Conservation (phyloP, 169 alveolate species). For the Plasmodium fragile region DNA sequence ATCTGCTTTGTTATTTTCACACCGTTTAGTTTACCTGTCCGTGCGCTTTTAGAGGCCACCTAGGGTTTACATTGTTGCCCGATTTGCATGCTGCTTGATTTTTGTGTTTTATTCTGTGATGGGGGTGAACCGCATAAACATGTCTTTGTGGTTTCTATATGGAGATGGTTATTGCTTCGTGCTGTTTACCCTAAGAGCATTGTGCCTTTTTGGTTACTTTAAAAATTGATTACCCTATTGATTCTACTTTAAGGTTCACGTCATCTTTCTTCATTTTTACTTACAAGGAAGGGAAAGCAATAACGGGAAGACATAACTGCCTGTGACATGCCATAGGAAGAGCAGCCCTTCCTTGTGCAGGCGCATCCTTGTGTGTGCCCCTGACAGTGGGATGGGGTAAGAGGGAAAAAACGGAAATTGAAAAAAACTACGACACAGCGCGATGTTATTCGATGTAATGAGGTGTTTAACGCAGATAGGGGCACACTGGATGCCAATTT, state of each 20-base stretch:
- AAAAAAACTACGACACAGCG: not conserved
- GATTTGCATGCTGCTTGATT: not conserved
- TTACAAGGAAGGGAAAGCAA: not conserved
- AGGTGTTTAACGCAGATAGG: not conserved
- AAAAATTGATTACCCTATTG: constrained; percentile 40
- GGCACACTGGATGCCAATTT: not conserved
- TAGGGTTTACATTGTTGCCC: not conserved
- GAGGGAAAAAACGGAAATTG: not conserved
- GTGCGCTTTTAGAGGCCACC: not conserved
- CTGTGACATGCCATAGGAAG: not conserved
- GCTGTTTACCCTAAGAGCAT: not conserved
- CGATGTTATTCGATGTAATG: not conserved
- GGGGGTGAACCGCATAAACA: not conserved
- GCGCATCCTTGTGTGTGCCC: not conserved
- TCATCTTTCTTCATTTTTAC: constrained; percentile 35
- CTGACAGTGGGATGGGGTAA: not conserved
- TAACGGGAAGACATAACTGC: not conserved
- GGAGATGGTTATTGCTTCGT: not conserved
- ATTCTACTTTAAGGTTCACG: constrained; percentile 14
- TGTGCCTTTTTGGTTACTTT: not conserved
- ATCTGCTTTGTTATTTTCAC: not conserved
- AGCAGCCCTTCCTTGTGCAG: not conserved
- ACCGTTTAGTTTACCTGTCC: constrained; percentile 7
- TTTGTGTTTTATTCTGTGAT: constrained; percentile 25
- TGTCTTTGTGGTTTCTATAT: not conserved